Base-by-base conservation (phyloP, 495 filamentous ascomycete genomes). In the Apodospora peruviana region DNA sequence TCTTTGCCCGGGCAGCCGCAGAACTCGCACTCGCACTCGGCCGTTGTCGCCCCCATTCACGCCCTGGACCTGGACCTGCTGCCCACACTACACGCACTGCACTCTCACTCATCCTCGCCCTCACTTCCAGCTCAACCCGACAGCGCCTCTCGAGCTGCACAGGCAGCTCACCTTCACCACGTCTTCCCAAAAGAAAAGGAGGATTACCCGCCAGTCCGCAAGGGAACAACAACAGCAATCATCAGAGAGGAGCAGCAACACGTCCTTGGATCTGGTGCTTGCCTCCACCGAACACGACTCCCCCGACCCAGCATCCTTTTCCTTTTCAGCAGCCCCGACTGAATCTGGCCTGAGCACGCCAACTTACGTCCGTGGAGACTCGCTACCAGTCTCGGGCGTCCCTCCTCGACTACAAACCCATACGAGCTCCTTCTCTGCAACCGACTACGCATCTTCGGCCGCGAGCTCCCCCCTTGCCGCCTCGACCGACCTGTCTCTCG, bases 141-240 rank as follows among this genome's bases (percentile, higher is more conserved):
- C 53, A 40, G 46, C 57, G 51, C 44, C 35, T 43, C 57, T 51
- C 59, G 75, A 78, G 75, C 75, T 78, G 75, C 74, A 50, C 53
- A 49, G 54, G 82, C 84, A 86, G 85, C 85, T 87, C 85, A 72
- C 77, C 70, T 79, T 80, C 86, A 90, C 78, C 65, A 90, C 86
- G 87, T 87, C 87, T 82, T 87, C 85, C 72, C 78, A 77, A 77
- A 94, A 94, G 85, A 90, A 89, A 82, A 80, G 88, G 68, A 90
- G 86, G 79, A 79, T 90, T 69, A 82, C 78, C 59, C 78, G 78
- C 73, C 75, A 75, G 59, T 56, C 65, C 43, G 57, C 59, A 57
- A 61, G 58, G 65, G 55, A 67, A 52, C 61, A 65, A 22, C 61
- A 65, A 22, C 48, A 57, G 25, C 51, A 10, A 10, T 40, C 27